Base-by-base conservation (phyloP, 1,139 yeast genomes). In the Saccharomyces hybrid region DNA sequence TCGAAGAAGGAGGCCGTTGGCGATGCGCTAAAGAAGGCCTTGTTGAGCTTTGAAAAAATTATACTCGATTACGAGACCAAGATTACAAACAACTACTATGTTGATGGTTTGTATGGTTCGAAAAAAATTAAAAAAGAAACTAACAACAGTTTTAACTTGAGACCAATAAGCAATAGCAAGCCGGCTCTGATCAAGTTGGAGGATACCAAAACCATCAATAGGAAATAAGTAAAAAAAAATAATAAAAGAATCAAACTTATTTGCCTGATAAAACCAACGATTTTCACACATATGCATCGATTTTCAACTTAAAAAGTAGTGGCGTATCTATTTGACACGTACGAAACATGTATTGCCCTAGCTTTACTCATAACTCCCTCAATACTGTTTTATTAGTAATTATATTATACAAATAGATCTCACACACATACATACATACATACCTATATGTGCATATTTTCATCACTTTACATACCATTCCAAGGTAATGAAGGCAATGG, bases 401-500 rank as follows among this genome's bases (percentile, higher is more conserved):
- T 16, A 38, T 34, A 38, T 38, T 38, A 19, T 38, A 38, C 44
- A 38, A 38, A 38, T 38, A 38, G 44, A 38, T 16, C 24, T 9
- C 44, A 38, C n/a, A 19, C 19, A 38, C 44, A 9, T 19, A 16
- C 7, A 38, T 16, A 38, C n/a, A 19, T 38, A 38, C 44, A 9
- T 38, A 16, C 7, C 16, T 16, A 38, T 16, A 38, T 21, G 26
- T 38, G 9, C 19, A 38, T 16, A 38, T 38, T 38, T 14, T 38
- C 4, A 38, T 16, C 44, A 38, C 24, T 38, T 38, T 16, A 38
- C 50, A 21, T 28, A 47, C 51, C 57, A 42, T 55, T 50, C 74
- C 74, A 73, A 53, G 68, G 66, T n/a, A 57, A 51, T 4, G 77
- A 74, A 9, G 66, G 51, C 53, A 73, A 78, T 44, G 98, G 97